Conservation (phyloP, 2,329 filamentous ascomycete species). For the Trichophyton schoenleinii region DNA sequence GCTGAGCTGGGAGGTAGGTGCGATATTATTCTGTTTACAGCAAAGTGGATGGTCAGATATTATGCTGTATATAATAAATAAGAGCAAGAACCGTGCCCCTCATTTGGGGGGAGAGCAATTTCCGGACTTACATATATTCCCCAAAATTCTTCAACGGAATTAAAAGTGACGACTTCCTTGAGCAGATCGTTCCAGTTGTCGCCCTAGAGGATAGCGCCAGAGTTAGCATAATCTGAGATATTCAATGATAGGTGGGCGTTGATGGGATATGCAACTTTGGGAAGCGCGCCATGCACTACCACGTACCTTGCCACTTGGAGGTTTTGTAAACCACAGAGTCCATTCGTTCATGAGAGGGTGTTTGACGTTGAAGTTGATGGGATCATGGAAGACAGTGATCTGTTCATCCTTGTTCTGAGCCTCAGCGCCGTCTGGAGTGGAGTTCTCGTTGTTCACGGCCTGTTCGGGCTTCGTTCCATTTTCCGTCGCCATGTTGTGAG, state of each 20-base stretch:
- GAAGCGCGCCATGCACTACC: neutral
- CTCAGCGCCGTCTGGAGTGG: slow-evolving; percentile 39
- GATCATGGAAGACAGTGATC: slow-evolving; percentile 93
- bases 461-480: slow-evolving; percentile 25
- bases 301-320: slow-evolving; percentile 79
- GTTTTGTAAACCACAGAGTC: slow-evolving; percentile 99
- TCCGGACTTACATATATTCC: slow-evolving; percentile 73
- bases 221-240: slow-evolving; percentile 8
- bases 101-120: neutral
- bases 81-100: neutral
- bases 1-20: slow-evolving; percentile 84
- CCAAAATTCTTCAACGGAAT: slow-evolving; percentile 99
- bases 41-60: neutral
- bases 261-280: neutral
- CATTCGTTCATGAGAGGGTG: slow-evolving; percentile 94
- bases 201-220: slow-evolving; percentile 43
- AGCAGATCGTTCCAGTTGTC: slow-evolving; percentile 98
- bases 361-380: slow-evolving; percentile 99
- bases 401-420: slow-evolving; percentile 37
- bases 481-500: slow-evolving; percentile 27
- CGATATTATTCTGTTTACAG: slow-evolving; percentile 78
- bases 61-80: slow-evolving; percentile 4
- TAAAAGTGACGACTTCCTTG: slow-evolving; percentile 97
- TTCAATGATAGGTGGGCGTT: neutral
- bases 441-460: slow-evolving; percentile 41